phyloP scores from a whole-genome alignment of 2,329 filamentous ascomycete genomes.

The Ceratocystis diversiconidia region DNA sequence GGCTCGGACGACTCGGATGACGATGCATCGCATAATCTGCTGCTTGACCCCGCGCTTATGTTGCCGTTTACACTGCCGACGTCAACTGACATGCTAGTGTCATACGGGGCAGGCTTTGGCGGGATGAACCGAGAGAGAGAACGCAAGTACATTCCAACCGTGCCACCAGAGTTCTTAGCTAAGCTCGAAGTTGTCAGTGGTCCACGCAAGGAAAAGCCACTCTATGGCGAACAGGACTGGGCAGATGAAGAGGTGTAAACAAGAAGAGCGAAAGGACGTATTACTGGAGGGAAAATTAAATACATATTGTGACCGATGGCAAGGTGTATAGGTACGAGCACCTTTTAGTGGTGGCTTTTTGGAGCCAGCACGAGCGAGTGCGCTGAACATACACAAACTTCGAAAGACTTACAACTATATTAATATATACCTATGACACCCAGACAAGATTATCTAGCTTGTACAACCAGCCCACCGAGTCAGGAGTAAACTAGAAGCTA shows the following conservation, averaged over 20 bases:
- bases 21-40: slow-evolving; percentile 55
- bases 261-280: not conserved
- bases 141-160: slow-evolving; percentile 87
- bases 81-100: slow-evolving; percentile 92
- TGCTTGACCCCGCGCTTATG: slow-evolving; percentile 81
- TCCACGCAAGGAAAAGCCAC: slow-evolving; percentile 34
- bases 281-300: not conserved
- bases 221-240: slow-evolving; percentile 52
- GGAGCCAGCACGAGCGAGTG: not conserved
- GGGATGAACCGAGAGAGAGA: slow-evolving; percentile 83
- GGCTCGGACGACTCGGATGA: slow-evolving; percentile 34
- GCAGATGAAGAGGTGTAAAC: slow-evolving; percentile 46
- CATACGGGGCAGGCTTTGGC: slow-evolving; percentile 86
- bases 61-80: slow-evolving; percentile 91
- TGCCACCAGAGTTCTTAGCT: slow-evolving; percentile 82
- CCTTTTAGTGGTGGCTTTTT: not conserved
- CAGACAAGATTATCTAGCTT: not conserved
- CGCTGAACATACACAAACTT: not conserved
- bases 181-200: slow-evolving; percentile 55
- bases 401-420: not conserved
- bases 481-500: not conserved
- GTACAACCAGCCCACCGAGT: not conserved
- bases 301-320: not conserved
- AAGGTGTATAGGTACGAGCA: not conserved
- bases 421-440: not conserved